Evolutionary conservation across 23 red algal species (phyloP), one percentile per base, ranked within the genome.

Genomic region (Gracilaria domingensis): DNA sequence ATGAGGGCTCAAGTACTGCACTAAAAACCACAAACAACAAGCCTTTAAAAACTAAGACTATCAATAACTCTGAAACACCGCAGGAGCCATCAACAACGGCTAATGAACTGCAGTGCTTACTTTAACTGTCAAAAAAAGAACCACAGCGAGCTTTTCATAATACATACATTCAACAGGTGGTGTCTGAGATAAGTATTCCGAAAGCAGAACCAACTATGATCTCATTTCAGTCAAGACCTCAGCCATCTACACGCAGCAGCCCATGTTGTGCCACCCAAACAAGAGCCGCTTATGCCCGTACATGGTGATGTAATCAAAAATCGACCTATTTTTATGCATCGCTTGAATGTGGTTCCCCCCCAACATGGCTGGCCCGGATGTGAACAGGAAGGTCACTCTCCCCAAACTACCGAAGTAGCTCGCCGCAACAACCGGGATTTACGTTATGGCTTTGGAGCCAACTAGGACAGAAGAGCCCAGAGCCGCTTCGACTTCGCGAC

Each of bases 321-420:
- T 11, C 24, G 60, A 7, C 3, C 8, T 65, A 30, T 29, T 32
- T 25, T 25, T 25, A 30, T 65, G 60, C 23, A 28, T 18, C 24
- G 24, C 24, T 28, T 65, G 60, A 65, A 29, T 32, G 2, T 12
- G 23, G 26, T 30, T 65, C 12, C n/a, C 12, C 23, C 60, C 24
- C 26, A 32, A 21, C 32, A 25, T 65, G 25, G 24, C n/a, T 4
- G 60, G 24, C 2, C 24, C 23, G 26, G 60, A 65, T 30, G 9
- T 32, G 23, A 29, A 28, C 5, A 12, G 60, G 9, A 65, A 65
- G 26, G 60, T 65, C n/a, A 65, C 32, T 12, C 30, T 65, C 60
- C 32, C 60, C 24, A 65, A 65, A 32, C 24, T 65, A 65, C 60
- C 60, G 24, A 65, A 65, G 25, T 65, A 25, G 60, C 60, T 65